phyloP scores from a whole-genome alignment of 2,329 filamentous ascomycete species.

The Xylaria sp. region DNA sequence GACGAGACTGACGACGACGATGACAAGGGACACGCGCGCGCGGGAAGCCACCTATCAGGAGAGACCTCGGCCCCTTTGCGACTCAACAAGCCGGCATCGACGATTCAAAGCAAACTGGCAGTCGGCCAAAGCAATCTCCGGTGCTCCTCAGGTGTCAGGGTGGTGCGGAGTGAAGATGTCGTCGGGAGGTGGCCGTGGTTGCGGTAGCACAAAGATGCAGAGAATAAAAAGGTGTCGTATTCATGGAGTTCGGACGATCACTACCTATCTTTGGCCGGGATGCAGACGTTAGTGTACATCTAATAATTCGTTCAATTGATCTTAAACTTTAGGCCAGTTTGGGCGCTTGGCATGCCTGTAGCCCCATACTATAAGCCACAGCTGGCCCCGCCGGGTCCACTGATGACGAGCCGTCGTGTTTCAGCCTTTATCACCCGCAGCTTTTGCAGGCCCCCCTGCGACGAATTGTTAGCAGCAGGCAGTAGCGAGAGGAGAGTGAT shows the following conservation, averaged over 20 bases:
- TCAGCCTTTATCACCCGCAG: slow-evolving; percentile 24
- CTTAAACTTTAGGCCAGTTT: slow-evolving; percentile 40
- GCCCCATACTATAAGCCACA: slow-evolving; percentile 36
- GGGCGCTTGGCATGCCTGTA: slow-evolving; percentile 30
- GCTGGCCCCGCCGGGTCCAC: slow-evolving; percentile 1
- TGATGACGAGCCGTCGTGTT: slow-evolving; percentile 25
- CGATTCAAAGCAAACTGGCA: slow-evolving; percentile 15
- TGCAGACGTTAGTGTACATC: not conserved
- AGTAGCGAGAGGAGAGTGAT: too few species aligned
- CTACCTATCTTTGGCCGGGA: slow-evolving; percentile 22
- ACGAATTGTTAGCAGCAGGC: not conserved
- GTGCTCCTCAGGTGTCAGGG: not conserved
- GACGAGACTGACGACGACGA: slow-evolving; percentile 1
- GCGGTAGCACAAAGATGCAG: slow-evolving; percentile 16
- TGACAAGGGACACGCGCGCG: slow-evolving; percentile 30
- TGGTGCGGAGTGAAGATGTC: slow-evolving; percentile 4
- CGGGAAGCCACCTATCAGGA: slow-evolving; percentile 36
- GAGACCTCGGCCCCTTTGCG: slow-evolving; percentile 36
- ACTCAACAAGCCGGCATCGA: slow-evolving; percentile 38
- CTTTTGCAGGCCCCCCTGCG: not conserved
- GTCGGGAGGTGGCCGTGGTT: slow-evolving; percentile 10
- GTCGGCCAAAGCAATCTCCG: not conserved
- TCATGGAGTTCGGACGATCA: slow-evolving; percentile 37
- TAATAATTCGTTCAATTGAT: slow-evolving; percentile 23
- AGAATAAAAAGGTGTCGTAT: slow-evolving; percentile 45